Percentiles rank a stretch among this genome's conserved stretches.
phyloP scores from a whole-genome alignment of 116 monocot species.

The Cymodocea nodosa region DNA sequence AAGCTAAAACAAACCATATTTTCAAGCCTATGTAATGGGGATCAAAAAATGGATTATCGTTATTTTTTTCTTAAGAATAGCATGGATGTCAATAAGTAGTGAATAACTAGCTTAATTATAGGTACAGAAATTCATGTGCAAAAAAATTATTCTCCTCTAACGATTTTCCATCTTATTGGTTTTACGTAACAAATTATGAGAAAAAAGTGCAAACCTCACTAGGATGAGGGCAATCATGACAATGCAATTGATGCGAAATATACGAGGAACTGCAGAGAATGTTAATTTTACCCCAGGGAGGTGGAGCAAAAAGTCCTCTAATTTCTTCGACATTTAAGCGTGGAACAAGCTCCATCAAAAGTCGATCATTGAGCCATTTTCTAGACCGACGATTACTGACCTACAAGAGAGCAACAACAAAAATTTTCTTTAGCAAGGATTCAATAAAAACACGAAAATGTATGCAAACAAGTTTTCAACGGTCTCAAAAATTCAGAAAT shows the following conservation, averaged over 20 bases:
- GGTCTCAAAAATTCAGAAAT: too few species aligned
- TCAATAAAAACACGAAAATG: not conserved
- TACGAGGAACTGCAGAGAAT: not conserved
- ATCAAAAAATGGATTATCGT: not conserved
- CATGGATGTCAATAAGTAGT: too few species aligned
- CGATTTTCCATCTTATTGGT: too few species aligned
- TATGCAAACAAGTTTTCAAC: too few species aligned
- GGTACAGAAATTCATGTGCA: too few species aligned
- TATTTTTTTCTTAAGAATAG: too few species aligned
- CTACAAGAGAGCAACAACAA: conserved; percentile 21
- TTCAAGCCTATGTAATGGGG: too few species aligned
- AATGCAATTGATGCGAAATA: not conserved
- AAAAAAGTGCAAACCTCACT: not conserved
- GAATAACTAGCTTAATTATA: too few species aligned
- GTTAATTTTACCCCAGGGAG: conserved; percentile 71
- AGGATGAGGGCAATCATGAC: not conserved
- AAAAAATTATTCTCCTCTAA: too few species aligned
- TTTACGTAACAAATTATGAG: not conserved
- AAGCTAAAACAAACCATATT: too few species aligned
- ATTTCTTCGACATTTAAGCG: conserved; percentile 90
- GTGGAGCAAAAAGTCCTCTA: conserved; percentile 94
- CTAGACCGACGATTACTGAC: conserved; percentile 83
- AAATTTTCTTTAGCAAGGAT: not conserved
- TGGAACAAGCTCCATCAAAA: conserved; percentile 89
- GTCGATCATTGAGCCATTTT: conserved; percentile 88